A percentile compares a stretch with the other conserved stretches of the same genome.
Conservation (phyloP, 768 basidiomycete genomes). For the Leccinum sublutescens region DNA sequence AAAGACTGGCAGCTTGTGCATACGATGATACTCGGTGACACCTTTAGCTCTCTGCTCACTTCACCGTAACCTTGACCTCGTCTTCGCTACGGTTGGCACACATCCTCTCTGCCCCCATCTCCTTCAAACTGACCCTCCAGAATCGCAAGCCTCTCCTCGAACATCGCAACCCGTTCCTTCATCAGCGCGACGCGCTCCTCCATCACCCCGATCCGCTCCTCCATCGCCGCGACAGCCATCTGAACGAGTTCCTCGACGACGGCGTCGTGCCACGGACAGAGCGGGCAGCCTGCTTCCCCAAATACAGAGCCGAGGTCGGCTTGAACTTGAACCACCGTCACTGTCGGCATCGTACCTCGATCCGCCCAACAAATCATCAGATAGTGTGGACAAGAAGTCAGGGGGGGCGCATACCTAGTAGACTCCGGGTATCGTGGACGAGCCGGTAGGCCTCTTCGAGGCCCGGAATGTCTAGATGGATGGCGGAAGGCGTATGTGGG, state of each 20-base stretch:
- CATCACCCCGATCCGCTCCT: background rate
- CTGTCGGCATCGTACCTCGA: background rate
- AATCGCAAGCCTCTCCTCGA: background rate
- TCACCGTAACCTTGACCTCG: background rate
- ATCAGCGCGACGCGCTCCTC: background rate
- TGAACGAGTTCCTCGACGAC: background rate
- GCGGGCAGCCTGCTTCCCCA: background rate
- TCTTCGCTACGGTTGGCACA: background rate
- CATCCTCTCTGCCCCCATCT: background rate
- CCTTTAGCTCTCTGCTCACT: too few species aligned
- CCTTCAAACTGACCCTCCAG: background rate
- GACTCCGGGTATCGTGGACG: background rate
- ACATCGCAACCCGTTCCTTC: background rate
- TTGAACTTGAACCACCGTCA: background rate
- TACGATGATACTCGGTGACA: too few species aligned
- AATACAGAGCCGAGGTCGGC: background rate
- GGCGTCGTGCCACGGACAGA: background rate
- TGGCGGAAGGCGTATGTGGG: background rate
- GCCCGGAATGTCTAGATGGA: background rate
- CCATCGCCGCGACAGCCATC: background rate
- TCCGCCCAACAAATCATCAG: accelerated
- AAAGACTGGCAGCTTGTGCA: too few species aligned
- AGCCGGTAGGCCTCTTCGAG: background rate
- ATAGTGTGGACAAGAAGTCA: background rate
- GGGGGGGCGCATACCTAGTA: background rate